Evolutionary conservation across 306 rosid genomes (phyloP).

Genomic region (Lupinus albus): DNA sequence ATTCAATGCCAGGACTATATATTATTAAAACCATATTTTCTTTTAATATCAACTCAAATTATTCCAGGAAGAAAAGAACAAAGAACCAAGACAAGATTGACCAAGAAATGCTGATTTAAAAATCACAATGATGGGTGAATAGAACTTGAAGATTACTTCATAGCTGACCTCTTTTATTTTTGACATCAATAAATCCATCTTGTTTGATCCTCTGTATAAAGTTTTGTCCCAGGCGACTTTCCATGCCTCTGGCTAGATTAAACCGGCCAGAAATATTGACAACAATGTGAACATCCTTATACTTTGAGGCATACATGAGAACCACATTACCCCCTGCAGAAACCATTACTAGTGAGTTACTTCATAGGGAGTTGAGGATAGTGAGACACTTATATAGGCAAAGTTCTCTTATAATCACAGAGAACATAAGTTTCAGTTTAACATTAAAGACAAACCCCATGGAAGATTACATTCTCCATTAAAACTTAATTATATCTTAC

Average conservation of each 20-base stretch:
- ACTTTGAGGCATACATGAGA: slow-evolving; percentile 79
- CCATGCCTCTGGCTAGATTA: slow-evolving; percentile 75
- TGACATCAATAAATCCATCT: slow-evolving; percentile 79
- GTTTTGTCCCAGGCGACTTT: slow-evolving; percentile 78
- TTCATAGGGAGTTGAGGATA: slow-evolving; percentile 6
- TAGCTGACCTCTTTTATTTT: slow-evolving; percentile 71
- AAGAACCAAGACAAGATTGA: slow-evolving; percentile 5
- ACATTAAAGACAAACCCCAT: background rate
- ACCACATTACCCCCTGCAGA: slow-evolving; percentile 86
- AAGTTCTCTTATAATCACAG: background rate
- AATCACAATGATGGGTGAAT: slow-evolving; percentile 18
- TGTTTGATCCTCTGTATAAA: slow-evolving; percentile 71
- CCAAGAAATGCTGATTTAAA: slow-evolving; percentile 15
- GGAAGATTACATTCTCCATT: background rate
- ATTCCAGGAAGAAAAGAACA: slow-evolving; percentile 14
- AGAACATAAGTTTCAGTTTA: slow-evolving; percentile 31
- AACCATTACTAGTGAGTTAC: slow-evolving; percentile 30
- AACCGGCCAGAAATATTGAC: slow-evolving; percentile 92
- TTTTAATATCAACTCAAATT: slow-evolving; percentile 47
- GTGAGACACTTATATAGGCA: slow-evolving; percentile 17
- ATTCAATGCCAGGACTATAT: slow-evolving; percentile 1
- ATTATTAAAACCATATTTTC: slow-evolving; percentile 23
- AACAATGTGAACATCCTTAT: slow-evolving; percentile 58
- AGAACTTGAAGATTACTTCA: slow-evolving; percentile 14
- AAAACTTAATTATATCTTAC: slow-evolving; percentile 9